These are phyloP conservation scores for Phellopilus nigrolimitatus DNA, from an alignment of 1,284 basidiomycete genomes.

Conservation along the genomic window DNA sequence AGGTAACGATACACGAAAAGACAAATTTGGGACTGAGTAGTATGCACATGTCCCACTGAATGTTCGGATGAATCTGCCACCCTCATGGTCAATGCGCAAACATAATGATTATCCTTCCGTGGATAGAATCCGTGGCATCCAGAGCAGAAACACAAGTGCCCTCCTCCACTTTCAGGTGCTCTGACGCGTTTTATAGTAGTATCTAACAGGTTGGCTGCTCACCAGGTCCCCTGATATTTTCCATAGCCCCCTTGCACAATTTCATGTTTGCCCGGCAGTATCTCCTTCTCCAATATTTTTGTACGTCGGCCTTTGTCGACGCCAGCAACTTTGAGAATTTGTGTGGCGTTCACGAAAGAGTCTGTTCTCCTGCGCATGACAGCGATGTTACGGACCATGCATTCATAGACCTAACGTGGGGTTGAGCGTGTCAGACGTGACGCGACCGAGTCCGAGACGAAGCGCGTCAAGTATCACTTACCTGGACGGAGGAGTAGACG, in stretches of 20 bases:
- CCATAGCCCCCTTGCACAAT: conserved; percentile 99
- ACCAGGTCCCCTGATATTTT: conserved; percentile 99
- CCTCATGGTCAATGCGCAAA: too few relatives aligned
- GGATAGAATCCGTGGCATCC: too few relatives aligned
- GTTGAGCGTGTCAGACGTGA: conserved; percentile 25
- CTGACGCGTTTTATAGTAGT: too few relatives aligned
- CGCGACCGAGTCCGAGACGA: conserved; percentile 33
- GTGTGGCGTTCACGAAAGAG: conserved; percentile 96
- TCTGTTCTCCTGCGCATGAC: conserved; percentile 96
- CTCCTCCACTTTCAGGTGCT: too few relatives aligned
- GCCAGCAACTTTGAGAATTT: conserved; percentile 98
- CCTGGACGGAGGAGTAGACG: conserved; percentile 83
- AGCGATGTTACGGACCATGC: conserved; percentile 96
- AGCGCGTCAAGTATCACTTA: conserved; percentile 28
- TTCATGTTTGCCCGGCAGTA: conserved; percentile 93
- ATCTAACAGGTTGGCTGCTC: too few relatives aligned
- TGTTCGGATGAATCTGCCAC: too few relatives aligned
- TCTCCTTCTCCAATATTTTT: conserved; percentile 98
- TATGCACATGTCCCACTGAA: too few relatives aligned
- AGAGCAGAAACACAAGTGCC: too few relatives aligned
- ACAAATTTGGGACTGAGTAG: too few relatives aligned
- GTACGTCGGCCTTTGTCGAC: conserved; percentile 96
- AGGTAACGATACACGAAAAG: too few relatives aligned
- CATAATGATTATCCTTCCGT: too few relatives aligned
- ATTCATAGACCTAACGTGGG: conserved; percentile 75